phyloP scores from a whole-genome alignment of 2,329 filamentous ascomycete genomes.

The Pestalotiopsis sp. region DNA sequence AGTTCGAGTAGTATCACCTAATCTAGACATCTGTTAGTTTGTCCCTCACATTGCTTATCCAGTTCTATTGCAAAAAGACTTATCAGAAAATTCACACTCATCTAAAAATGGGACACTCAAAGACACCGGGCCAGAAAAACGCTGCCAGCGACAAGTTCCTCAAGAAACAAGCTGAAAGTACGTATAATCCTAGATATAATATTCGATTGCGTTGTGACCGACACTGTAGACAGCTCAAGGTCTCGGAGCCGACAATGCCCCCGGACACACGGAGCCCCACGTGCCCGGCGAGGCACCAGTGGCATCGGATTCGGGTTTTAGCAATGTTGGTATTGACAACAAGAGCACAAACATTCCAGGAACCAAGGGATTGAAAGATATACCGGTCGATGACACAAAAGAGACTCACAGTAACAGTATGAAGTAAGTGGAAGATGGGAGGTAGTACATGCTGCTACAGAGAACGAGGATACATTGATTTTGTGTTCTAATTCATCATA shows the following conservation, averaged over 20 bases:
- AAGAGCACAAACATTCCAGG: conserved; percentile 24
- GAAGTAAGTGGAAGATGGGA: conserved; percentile 13
- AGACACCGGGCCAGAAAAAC: conserved; percentile 26
- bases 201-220: not conserved
- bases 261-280: conserved; percentile 25
- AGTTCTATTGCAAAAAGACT: too few relatives aligned
- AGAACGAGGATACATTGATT: not conserved
- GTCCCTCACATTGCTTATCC: too few relatives aligned
- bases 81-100: not conserved
- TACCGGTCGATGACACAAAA: conserved; percentile 17
- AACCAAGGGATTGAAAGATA: conserved; percentile 24
- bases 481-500: not conserved
- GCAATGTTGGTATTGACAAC: conserved; percentile 22
- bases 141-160: conserved; percentile 27
- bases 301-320: conserved; percentile 24
- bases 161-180: conserved; percentile 26
- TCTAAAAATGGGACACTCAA: conserved; percentile 20
- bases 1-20: too few relatives aligned
- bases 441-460: not conserved
- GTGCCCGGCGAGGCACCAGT: conserved; percentile 24
- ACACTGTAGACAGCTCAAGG: conserved; percentile 20
- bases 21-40: too few relatives aligned
- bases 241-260: conserved; percentile 25
- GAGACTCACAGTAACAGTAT: conserved; percentile 24
- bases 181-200: conserved; percentile 3